phyloP scores from a whole-genome alignment of 495 filamentous ascomycete genomes.

The Amorphotheca resinae region DNA sequence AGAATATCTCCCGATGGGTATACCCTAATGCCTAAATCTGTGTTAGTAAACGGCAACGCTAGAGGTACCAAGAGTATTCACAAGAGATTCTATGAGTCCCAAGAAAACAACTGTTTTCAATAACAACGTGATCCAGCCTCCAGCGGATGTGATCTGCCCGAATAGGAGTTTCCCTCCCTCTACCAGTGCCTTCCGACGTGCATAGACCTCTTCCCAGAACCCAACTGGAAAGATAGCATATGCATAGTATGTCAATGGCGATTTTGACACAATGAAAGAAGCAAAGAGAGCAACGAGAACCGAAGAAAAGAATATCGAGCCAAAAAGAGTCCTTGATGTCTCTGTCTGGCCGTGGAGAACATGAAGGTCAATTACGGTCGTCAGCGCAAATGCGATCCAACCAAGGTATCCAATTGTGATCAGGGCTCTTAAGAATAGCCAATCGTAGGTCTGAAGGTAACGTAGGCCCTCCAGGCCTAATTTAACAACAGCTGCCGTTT shows the following conservation, averaged over 20 bases:
- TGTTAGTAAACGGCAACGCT: neutral
- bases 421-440: conserved; percentile 91
- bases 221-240: conserved; percentile 85
- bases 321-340: conserved; percentile 48
- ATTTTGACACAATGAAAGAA: conserved; percentile 64
- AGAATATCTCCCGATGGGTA: conserved; percentile 79
- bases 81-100: conserved; percentile 68
- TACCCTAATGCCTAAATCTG: conserved; percentile 53
- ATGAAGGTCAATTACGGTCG: conserved; percentile 81
- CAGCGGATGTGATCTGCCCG: conserved; percentile 47
- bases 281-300: conserved; percentile 64
- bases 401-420: conserved; percentile 90
- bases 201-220: conserved; percentile 96
- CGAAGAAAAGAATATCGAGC: conserved; percentile 58
- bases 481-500: conserved; percentile 63
- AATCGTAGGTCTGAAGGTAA: conserved; percentile 91
- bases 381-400: conserved; percentile 92
- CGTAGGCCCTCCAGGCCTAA: conserved; percentile 72
- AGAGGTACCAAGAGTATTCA: conserved; percentile 38
- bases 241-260: conserved; percentile 76
- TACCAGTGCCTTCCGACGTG: conserved; percentile 53
- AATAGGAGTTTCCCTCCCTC: conserved; percentile 60
- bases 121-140: conserved; percentile 40
- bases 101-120: conserved; percentile 55
- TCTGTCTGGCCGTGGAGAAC: conserved; percentile 64